phyloP scores from a whole-genome alignment of 306 rosid genomes.

The Datisca glomerata region DNA sequence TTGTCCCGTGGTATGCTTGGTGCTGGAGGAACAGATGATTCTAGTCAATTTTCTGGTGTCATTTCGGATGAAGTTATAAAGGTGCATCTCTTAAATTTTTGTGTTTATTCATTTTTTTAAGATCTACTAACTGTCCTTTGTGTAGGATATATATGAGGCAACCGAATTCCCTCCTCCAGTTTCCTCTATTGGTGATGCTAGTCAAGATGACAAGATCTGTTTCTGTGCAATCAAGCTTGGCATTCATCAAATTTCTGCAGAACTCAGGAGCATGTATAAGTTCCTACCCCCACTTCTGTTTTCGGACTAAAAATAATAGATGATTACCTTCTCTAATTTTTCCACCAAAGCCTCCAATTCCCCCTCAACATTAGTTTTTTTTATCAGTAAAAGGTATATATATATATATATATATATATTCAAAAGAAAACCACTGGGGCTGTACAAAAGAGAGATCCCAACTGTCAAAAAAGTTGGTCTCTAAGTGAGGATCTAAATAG shows the following conservation, averaged over 20 bases:
- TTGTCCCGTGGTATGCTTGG: slow-evolving; percentile 97
- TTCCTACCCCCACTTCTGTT: slow-evolving; percentile 14
- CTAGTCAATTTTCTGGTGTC: slow-evolving; percentile 90
- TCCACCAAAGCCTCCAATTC: no score
- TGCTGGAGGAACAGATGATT: slow-evolving; percentile 97
- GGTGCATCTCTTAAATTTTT: slow-evolving; percentile 29
- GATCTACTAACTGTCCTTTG: background rate
- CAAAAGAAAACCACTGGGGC: no score
- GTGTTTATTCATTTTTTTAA: background rate
- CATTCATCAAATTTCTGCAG: slow-evolving; percentile 48
- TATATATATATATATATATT: no score
- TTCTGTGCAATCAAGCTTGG: slow-evolving; percentile 40
- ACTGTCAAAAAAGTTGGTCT: no score
- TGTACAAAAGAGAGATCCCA: no score
- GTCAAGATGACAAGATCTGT: slow-evolving; percentile 35
- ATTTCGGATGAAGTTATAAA: slow-evolving; percentile 80
- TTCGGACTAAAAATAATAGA: background rate
- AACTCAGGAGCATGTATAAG: slow-evolving; percentile 53
- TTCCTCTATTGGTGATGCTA: slow-evolving; percentile 32
- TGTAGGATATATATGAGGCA: slow-evolving; percentile 81
- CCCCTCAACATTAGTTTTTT: no score
- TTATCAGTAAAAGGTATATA: no score
- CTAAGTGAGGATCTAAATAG: no score
- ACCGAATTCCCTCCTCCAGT: slow-evolving; percentile 65
- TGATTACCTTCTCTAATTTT: no score